Conservation (phyloP, 306 rosid genomes). For the Hylodesmum podocarpum region DNA sequence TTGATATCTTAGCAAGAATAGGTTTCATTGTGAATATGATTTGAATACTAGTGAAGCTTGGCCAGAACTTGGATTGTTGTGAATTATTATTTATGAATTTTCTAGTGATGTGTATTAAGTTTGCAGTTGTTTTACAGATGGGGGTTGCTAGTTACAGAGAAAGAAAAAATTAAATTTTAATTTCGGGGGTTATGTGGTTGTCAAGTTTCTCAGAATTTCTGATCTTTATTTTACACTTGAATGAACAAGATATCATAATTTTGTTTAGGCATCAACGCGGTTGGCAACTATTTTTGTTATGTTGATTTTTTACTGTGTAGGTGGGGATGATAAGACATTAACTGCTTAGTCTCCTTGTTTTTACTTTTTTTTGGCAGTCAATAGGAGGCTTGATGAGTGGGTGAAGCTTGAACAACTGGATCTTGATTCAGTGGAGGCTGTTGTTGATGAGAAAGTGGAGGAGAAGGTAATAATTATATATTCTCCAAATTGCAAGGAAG, state of each 20-base stretch:
- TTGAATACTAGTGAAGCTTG: neutral
- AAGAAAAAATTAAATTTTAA: no score
- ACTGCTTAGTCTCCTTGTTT: neutral
- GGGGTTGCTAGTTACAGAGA: no score
- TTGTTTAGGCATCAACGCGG: neutral
- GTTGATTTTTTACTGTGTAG: neutral
- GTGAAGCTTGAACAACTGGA: constrained; percentile 98
- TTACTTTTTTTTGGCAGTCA: constrained; percentile 47
- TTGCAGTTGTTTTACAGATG: no score
- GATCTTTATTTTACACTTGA: neutral
- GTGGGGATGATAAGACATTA: constrained; percentile 3
- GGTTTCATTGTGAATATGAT: neutral
- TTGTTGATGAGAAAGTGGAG: constrained; percentile 99
- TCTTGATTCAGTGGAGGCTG: constrained; percentile 91
- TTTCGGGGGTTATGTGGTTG: neutral
- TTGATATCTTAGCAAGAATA: neutral
- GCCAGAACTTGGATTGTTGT: neutral
- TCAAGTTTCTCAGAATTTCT: neutral
- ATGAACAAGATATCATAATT: neutral
- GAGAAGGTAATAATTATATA: constrained; percentile 65
- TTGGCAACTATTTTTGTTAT: neutral
- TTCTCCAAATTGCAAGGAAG: neutral
- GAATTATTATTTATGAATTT: neutral
- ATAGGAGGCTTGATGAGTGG: constrained; percentile 99
- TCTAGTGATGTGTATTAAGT: neutral